Evolutionary conservation across 768 basidiomycete genomes (phyloP).

Genomic region (Macrolepiota dolichaula): DNA sequence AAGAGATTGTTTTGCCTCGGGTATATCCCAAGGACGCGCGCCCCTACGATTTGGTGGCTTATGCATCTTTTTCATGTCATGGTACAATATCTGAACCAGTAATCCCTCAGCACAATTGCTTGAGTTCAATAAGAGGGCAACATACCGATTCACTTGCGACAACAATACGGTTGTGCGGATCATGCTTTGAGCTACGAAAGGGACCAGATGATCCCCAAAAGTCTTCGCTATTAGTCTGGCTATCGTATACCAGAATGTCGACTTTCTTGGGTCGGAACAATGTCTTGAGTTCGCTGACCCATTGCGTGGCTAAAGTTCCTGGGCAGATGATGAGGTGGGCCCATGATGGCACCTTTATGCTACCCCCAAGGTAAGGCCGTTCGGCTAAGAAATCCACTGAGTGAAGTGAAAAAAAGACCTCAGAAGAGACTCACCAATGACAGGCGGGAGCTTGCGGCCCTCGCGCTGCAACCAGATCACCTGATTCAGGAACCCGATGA

Average conservation of each 20-base stretch:
- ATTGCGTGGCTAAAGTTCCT: conserved; percentile 20
- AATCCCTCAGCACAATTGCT: not conserved
- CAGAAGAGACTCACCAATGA: conserved; percentile 16
- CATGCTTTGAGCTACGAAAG: conserved; percentile 15
- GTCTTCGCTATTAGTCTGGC: not conserved
- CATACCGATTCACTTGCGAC: conserved; percentile 23
- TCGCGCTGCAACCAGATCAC: not conserved
- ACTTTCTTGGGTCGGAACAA: conserved; percentile 12
- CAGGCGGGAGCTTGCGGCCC: conserved; percentile 13
- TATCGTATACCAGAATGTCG: conserved; percentile 24
- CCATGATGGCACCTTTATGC: conserved; percentile 8
- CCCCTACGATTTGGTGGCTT: not conserved
- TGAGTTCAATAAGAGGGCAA: not conserved
- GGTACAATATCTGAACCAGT: conserved; percentile 14
- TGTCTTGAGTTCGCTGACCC: conserved; percentile 18
- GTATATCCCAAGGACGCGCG: conserved; percentile 17
- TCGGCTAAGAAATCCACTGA: conserved; percentile 1
- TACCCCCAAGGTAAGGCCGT: conserved; percentile 11
- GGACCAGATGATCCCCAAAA: conserved; percentile 20
- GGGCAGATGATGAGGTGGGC: conserved; percentile 23
- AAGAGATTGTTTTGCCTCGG: not conserved
- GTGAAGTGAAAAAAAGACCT: not conserved
- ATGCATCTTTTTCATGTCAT: conserved; percentile 6
- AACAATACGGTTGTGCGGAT: conserved; percentile 15
- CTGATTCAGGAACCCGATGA: conserved; percentile 18